These are phyloP conservation scores for Emericellopsis cladophorae DNA, from an alignment of 2,329 filamentous ascomycete species.

Conservation along the genomic window DNA sequence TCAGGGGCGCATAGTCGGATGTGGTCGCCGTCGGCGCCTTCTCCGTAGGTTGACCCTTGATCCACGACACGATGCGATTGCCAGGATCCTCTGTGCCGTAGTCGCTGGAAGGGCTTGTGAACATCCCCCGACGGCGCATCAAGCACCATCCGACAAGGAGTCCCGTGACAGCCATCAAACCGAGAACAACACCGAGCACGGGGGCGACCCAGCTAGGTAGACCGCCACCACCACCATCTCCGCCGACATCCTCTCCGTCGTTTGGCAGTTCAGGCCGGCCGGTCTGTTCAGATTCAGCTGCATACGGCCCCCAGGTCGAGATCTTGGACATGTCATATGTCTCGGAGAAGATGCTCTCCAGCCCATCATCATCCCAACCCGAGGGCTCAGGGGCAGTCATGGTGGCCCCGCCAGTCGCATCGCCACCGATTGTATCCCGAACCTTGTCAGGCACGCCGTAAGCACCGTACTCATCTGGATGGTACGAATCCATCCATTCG, in stretches of 20 bases:
- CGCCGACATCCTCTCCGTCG: constrained; percentile 9
- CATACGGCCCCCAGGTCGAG: constrained; percentile 48
- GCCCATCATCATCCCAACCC: constrained; percentile 35
- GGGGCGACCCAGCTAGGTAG: constrained; percentile 47
- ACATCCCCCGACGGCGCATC: constrained; percentile 32
- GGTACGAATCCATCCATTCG: constrained; percentile 59
- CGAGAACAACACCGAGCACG: constrained; percentile 48
- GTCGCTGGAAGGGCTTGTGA: constrained; percentile 22
- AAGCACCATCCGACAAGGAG: constrained; percentile 37
- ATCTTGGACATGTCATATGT: constrained; percentile 45
- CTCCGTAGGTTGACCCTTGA: constrained; percentile 28
- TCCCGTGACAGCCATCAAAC: constrained; percentile 40
- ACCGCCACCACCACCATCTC: constrained; percentile 17
- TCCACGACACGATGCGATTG: constrained; percentile 37
- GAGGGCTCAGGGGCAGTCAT: constrained; percentile 48
- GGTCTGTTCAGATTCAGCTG: constrained; percentile 12
- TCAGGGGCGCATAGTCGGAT: constrained; percentile 24
- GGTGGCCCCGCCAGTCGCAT: constrained; percentile 54
- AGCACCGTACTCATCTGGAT: constrained; percentile 45
- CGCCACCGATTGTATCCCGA: constrained; percentile 54
- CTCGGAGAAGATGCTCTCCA: constrained; percentile 39
- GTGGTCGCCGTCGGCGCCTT: constrained; percentile 33
- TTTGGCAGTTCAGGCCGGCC: constrained; percentile 7
- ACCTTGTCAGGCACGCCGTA: constrained; percentile 60
- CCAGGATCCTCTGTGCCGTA: constrained; percentile 31